phyloP scores from a whole-genome alignment of 73 alveolate genomes.

The Loxodes magnus region DNA sequence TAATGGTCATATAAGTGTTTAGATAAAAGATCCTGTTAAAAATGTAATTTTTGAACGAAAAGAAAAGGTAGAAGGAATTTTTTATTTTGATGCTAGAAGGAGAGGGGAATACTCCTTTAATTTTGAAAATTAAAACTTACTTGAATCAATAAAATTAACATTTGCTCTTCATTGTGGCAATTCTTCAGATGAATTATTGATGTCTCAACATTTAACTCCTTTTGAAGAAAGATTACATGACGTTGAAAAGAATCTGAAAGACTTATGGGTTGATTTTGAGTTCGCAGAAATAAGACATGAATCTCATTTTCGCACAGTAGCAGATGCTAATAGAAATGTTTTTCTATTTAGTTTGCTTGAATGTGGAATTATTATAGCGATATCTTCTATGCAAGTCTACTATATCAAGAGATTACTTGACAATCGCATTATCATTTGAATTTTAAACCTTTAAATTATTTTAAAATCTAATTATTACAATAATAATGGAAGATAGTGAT shows the following conservation, averaged over 20 bases:
- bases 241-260: conserved; percentile 1
- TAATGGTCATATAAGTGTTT: not conserved
- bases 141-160: not conserved
- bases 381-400: conserved; percentile 5
- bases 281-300: conserved; percentile 15
- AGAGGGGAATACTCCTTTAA: conserved; percentile 1
- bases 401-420: conserved; percentile 9
- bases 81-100: conserved; percentile 1
- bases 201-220: conserved; percentile 12
- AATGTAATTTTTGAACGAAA: conserved; percentile 6
- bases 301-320: conserved; percentile 4
- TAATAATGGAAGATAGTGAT: too few species aligned
- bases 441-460: not conserved
- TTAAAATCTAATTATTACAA: too few species aligned
- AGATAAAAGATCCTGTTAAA: not conserved
- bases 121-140: not conserved
- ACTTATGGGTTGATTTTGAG: conserved; percentile 4
- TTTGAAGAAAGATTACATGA: not conserved
- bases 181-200: conserved; percentile 1
- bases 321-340: conserved; percentile 12
- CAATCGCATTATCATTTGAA: conserved; percentile 6
- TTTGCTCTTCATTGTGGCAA: conserved; percentile 6
- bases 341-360: conserved; percentile 1
- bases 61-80: not conserved
- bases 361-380: conserved; percentile 5